phyloP scores from a whole-genome alignment of 805 yeast species.

The Lipomyces starkeyi region DNA sequence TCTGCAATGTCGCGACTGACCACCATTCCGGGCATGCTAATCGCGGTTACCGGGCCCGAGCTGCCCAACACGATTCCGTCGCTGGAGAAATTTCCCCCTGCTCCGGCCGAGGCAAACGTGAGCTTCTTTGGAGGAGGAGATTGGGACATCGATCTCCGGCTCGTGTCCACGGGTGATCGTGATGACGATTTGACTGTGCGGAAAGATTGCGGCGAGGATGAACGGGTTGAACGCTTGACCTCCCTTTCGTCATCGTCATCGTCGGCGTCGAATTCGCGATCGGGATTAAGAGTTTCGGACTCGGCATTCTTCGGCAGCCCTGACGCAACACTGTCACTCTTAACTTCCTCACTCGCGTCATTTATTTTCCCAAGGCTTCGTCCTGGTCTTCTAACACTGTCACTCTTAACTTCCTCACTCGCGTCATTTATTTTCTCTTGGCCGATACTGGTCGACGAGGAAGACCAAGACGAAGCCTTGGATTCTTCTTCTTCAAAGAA shows the following conservation, averaged over 20 bases:
- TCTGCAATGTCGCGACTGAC: conserved; percentile 5
- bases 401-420: not conserved
- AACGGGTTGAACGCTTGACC: conserved; percentile 8
- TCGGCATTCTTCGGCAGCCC: not conserved
- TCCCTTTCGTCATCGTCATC: conserved; percentile 6
- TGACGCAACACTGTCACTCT: too few species aligned
- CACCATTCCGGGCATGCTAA: conserved; percentile 24
- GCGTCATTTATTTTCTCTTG: not conserved
- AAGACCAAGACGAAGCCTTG: not conserved
- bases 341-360: not conserved
- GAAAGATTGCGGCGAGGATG: conserved; percentile 3
- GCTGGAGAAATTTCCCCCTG: not conserved
- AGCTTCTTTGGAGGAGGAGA: conserved; percentile 8
- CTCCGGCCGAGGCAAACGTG: not conserved
- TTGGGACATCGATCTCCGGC: conserved; percentile 14
- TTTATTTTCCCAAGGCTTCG: too few species aligned
- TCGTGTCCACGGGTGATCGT: conserved; percentile 12
- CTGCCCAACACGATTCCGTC: conserved; percentile 21
- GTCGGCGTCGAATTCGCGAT: conserved; percentile 5
- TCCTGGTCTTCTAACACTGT: too few species aligned
- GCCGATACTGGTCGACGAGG: not conserved
- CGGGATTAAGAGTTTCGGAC: not conserved
- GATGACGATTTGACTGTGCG: conserved; percentile 1
- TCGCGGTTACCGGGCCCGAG: conserved; percentile 28
- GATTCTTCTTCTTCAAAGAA: not conserved